These are phyloP conservation scores for Fonsecaea pedrosoi DNA, from an alignment of 2,329 filamentous ascomycete species.

Conservation along the genomic window DNA sequence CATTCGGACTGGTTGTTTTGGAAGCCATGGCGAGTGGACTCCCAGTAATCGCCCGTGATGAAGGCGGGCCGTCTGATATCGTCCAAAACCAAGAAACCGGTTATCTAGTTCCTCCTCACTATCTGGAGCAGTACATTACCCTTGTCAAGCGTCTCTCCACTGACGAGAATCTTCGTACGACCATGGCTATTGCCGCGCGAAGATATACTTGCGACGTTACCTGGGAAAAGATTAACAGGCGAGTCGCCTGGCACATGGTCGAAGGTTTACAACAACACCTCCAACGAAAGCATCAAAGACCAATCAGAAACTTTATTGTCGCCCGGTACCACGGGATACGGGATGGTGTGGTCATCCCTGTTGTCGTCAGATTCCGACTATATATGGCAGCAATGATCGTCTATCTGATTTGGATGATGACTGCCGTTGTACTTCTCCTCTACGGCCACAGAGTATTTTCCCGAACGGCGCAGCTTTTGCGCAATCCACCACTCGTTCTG, in stretches of 20 bases:
- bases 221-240: conserved; percentile 75
- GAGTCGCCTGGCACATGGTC: conserved; percentile 69
- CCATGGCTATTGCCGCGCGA: conserved; percentile 59
- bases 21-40: conserved; percentile 75
- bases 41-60: conserved; percentile 71
- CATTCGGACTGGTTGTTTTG: conserved; percentile 73
- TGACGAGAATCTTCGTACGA: conserved; percentile 53
- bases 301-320: conserved; percentile 40
- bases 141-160: conserved; percentile 59
- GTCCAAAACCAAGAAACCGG: conserved; percentile 66
- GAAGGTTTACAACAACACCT: conserved; percentile 51
- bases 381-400: conserved; percentile 45
- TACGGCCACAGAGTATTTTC: conserved; percentile 42
- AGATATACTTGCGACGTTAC: conserved; percentile 67
- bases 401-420: conserved; percentile 48
- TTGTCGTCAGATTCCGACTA: conserved; percentile 43
- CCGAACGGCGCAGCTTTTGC: conserved; percentile 15
- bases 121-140: conserved; percentile 64
- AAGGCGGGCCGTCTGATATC: conserved; percentile 73
- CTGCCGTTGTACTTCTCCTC: conserved; percentile 47
- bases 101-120: conserved; percentile 65
- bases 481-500: conserved; percentile 19
- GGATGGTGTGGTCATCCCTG: conserved; percentile 30
- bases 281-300: conserved; percentile 30
- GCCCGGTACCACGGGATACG: conserved; percentile 34